These are phyloP conservation scores for Ploettnerulaceae sp. DNA, from an alignment of 2,329 filamentous ascomycete genomes.

Conservation along the genomic window DNA sequence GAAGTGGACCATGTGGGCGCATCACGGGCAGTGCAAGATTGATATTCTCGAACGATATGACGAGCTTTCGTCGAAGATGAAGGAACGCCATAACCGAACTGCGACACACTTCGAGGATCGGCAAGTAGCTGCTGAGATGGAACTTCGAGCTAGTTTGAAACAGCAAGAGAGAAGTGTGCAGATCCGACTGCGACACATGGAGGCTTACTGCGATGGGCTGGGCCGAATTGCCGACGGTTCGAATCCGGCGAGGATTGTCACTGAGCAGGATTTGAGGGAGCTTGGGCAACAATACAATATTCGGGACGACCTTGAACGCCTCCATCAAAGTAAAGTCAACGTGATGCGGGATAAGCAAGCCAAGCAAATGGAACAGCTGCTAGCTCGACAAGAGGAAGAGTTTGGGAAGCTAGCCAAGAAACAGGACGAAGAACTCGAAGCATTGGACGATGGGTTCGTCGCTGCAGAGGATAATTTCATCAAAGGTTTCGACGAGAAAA, in stretches of 20 bases:
- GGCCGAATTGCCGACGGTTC: constrained; percentile 38
- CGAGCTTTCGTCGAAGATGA: constrained; percentile 47
- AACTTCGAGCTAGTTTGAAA: constrained; percentile 49
- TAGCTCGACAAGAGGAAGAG: constrained; percentile 51
- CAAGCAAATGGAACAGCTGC: constrained; percentile 55
- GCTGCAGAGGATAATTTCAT: constrained; percentile 48
- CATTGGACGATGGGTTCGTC: constrained; percentile 43
- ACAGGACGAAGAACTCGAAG: constrained; percentile 45
- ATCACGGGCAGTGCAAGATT: constrained; percentile 46
- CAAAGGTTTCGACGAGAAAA: constrained; percentile 42
- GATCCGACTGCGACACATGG: constrained; percentile 60
- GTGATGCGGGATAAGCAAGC: constrained; percentile 61
- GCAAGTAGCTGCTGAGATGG: constrained; percentile 59
- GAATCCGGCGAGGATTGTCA: constrained; percentile 50
- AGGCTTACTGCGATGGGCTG: constrained; percentile 56
- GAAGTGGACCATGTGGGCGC: constrained; percentile 45
- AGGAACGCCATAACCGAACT: constrained; percentile 49
- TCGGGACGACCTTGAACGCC: constrained; percentile 53
- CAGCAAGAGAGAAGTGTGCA: constrained; percentile 53
- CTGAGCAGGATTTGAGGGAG: constrained; percentile 54
- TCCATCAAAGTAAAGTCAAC: constrained; percentile 58
- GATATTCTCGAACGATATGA: constrained; percentile 44
- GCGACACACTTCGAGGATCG: constrained; percentile 54
- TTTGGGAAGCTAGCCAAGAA: constrained; percentile 42
- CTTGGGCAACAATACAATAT: constrained; percentile 57